Evolutionary conservation across 1,284 basidiomycete species (phyloP), one percentile per base, ranked within the genome.

Genomic region (Rhodotorula sp.): DNA sequence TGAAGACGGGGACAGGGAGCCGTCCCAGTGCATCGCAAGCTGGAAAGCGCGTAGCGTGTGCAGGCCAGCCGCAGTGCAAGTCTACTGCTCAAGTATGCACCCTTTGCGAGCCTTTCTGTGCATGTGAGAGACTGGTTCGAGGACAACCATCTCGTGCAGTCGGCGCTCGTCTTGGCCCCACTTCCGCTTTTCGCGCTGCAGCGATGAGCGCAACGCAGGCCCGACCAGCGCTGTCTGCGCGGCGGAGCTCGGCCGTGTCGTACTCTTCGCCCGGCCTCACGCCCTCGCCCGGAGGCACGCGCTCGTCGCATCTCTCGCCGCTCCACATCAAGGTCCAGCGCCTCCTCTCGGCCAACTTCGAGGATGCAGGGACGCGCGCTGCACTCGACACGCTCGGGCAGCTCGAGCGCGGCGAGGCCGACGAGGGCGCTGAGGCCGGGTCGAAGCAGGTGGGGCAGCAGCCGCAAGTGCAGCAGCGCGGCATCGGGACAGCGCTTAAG

Each of bases 281-380:
- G 34, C 34, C 34, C 34, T 34, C 34, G 34, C 34, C 34, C 34
- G 34, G 34, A 34, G 34, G 34, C 34, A 34, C 34, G 34, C 34
- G 34, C 27, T 54, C 53, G 25, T 5, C 53, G 16, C 25, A 25
- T 13, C 25, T 58, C 49, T 23, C 76, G 2, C 92, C 92, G 2
- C 86, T 95, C 60, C 88, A 90, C 25, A 82, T 91, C 10, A 86
- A 92, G n/a, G 84, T 96, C 25, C 93, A 92, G 82, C 96, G 96
- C 81, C 88, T 96, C 66, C 85, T 96, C 42, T 89, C 89, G 3
- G 91, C 88, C 67, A 81, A 81, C 55, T 94, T 91, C 75, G 89
- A 93, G 63, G 92, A 95, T 79, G 85, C 88, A 17, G 86, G 88
- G 2, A 92, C 91, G 0, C 84, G 86, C 52, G 90, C 93, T 73